Conservation (phyloP, 257 asterid species). For the Solanum arcanum region DNA sequence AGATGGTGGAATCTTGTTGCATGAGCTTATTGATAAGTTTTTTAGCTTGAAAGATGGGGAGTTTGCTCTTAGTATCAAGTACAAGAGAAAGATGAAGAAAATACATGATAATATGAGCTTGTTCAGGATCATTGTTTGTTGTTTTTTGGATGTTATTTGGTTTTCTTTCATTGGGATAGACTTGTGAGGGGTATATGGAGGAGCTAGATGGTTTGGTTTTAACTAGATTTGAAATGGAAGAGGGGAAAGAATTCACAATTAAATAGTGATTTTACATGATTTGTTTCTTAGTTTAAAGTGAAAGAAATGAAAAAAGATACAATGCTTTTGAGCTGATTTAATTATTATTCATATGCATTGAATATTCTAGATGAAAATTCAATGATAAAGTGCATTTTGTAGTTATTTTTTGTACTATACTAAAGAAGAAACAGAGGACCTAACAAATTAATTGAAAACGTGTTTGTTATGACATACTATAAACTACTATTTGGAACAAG, state of each 20-base stretch:
- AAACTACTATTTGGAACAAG: neutral
- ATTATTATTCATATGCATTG: neutral
- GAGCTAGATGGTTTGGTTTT: neutral
- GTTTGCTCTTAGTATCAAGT: neutral
- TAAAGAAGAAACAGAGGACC: neutral
- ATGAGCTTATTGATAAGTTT: neutral
- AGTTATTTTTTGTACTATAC: neutral
- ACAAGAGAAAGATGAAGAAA: neutral
- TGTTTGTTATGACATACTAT: neutral
- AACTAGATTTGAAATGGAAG: neutral
- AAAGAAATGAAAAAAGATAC: neutral
- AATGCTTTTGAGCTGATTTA: neutral
- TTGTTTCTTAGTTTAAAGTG: neutral
- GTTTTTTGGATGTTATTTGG: constrained; percentile 6
- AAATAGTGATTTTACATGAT: neutral
- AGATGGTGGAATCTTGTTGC: constrained; percentile 23
- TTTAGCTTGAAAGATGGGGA: neutral
- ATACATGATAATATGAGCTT: constrained; percentile 1
- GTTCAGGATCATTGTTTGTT: neutral
- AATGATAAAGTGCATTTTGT: neutral
- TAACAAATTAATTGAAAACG: neutral
- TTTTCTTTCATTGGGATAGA: neutral
- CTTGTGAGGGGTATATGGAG: neutral
- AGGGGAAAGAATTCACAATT: neutral
- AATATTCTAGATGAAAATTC: neutral